Evolutionary conservation across 2,329 filamentous ascomycete genomes (phyloP).

Genomic region (Curvularia verruculosa): DNA sequence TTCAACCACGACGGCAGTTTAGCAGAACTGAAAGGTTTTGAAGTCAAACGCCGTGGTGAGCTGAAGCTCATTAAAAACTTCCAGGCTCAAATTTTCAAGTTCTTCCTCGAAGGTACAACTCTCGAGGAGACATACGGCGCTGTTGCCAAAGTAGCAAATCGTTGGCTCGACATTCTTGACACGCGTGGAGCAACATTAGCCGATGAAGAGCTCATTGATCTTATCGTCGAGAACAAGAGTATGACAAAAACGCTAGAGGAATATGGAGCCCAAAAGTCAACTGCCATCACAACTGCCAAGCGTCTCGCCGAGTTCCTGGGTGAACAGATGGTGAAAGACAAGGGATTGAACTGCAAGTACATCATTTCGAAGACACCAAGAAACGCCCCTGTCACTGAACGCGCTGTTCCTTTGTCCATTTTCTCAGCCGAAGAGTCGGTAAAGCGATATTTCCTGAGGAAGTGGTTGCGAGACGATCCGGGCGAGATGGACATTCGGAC

Average conservation of each 20-base stretch:
- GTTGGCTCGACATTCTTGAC: slow-evolving; percentile 94
- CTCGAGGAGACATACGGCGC: slow-evolving; percentile 87
- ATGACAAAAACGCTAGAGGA: slow-evolving; percentile 98
- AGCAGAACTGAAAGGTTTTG: slow-evolving; percentile 95
- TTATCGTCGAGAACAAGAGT: slow-evolving; percentile 99
- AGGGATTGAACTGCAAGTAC: slow-evolving; percentile 98
- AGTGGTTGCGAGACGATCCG: slow-evolving; percentile 95
- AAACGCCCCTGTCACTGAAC: slow-evolving; percentile 90
- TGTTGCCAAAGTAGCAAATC: slow-evolving; percentile 93
- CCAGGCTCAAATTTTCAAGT: slow-evolving; percentile 98
- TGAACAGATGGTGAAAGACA: slow-evolving; percentile 99
- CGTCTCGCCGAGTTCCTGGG: slow-evolving; percentile 94
- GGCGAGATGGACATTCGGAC: slow-evolving; percentile 86
- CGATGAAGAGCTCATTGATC: slow-evolving; percentile 95
- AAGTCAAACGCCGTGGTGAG: slow-evolving; percentile 96
- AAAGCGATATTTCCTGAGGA: slow-evolving; percentile 87
- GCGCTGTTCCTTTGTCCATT: slow-evolving; percentile 93
- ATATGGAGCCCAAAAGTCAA: slow-evolving; percentile 94
- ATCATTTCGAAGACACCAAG: slow-evolving; percentile 90
- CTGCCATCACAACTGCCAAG: slow-evolving; percentile 97
- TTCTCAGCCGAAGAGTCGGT: slow-evolving; percentile 91
- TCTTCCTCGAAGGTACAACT: slow-evolving; percentile 91
- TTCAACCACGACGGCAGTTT: slow-evolving; percentile 98
- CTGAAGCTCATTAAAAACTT: slow-evolving; percentile 99
- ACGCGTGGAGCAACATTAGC: slow-evolving; percentile 86